Base-by-base conservation (phyloP, 2,329 filamentous ascomycete species). In the Phoma sp. region DNA sequence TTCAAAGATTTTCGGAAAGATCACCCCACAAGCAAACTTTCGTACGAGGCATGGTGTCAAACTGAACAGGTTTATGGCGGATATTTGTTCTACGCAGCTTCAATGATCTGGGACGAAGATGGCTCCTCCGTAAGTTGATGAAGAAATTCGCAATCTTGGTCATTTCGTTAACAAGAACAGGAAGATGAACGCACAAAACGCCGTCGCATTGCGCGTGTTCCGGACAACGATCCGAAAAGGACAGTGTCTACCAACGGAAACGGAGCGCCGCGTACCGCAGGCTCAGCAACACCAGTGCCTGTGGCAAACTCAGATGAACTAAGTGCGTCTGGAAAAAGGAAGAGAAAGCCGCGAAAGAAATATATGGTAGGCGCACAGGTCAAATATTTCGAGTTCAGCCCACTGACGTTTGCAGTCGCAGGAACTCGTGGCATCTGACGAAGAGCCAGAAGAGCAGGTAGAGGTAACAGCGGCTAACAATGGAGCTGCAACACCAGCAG, bases 1-100 rank as follows among this genome's bases (percentile, higher is more conserved):
- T 74, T 67, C 57, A 60, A 59, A 22, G 44, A 54, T 15, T 74
- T 71, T 57, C 62, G 60, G 46, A 60, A 60, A 32, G 62, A 63
- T 35, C 55, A 63, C 53, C 61, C 65, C 19, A 52, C 58, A 29
- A 55, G 66, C 48, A 51, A 63, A 22, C 58, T 71, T 46, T 61
- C 63, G 27, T 74, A 73, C 55, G 68, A 73, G 17, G 67, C 63
- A 15, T 74, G 72, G 72, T 59, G 64, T 27, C 50, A 55, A 43
- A 70, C 67, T 19, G 53, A 68, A 37, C 62, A 68, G 46, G 63
- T 64, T 21, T 62, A 67, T 25, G 70, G 71, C 15, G 60, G 67
- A 19, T 70, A 65, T 49, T 50, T 74, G 17, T 73, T 69, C 55
- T 65, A 71, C 49, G 63, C 69, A 17, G 65, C 71, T 43, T 46